Percentiles rank a stretch among this genome's conserved stretches.
phyloP scores from a whole-genome alignment of 768 basidiomycete species.

The Kwoniella bestiolae region DNA sequence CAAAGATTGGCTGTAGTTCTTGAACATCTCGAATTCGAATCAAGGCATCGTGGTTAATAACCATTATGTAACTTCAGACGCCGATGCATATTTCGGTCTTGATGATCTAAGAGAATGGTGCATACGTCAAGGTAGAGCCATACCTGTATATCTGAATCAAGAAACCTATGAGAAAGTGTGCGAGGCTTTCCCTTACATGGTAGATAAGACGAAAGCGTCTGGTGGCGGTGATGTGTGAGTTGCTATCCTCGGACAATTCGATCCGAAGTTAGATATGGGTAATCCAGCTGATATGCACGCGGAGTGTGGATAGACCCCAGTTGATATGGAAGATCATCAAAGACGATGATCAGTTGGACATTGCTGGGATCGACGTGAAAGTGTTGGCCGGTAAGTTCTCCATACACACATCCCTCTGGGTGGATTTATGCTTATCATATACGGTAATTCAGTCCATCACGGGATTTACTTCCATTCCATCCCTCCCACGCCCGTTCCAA shows the following conservation, averaged over 20 bases:
- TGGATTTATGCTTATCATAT: no score
- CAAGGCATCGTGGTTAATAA: no score
- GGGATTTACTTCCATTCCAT: constrained; percentile 51
- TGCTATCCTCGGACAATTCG: no score
- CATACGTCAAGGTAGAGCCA: constrained; percentile 37
- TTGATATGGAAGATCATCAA: constrained; percentile 82
- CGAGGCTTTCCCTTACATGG: constrained; percentile 68
- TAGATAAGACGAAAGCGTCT: constrained; percentile 73
- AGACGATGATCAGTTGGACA: constrained; percentile 69
- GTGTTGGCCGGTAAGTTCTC: constrained; percentile 50
- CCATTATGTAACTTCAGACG: no score
- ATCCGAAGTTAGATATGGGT: no score
- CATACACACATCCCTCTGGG: no score
- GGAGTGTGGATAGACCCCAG: constrained; percentile 43
- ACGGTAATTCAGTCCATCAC: constrained; percentile 43
- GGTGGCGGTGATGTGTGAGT: constrained; percentile 57
- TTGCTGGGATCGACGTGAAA: constrained; percentile 60
- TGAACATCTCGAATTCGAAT: no score
- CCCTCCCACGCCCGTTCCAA: neutral
- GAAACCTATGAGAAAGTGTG: constrained; percentile 56
- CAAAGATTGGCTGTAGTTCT: no score
- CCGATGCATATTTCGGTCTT: constrained; percentile 79
- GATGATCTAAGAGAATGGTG: constrained; percentile 75
- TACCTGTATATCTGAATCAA: constrained; percentile 45
- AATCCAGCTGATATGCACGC: constrained; percentile 65